A percentile compares a stretch with the other conserved stretches of the same genome.
Evolutionary conservation across 2,329 filamentous ascomycete genomes (phyloP).

Genomic region (Venturiaceae sp.): DNA sequence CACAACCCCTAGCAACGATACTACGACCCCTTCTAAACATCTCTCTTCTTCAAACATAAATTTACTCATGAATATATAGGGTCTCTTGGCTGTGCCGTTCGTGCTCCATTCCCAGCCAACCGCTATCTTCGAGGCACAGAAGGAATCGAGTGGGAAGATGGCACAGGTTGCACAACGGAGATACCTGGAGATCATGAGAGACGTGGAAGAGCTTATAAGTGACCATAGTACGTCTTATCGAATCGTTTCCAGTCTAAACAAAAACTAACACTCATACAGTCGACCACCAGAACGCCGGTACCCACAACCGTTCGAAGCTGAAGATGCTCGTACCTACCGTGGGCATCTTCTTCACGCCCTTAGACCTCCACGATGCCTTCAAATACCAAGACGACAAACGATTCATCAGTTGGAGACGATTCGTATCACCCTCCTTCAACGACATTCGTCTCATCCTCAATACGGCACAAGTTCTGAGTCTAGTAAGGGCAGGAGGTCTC

Average conservation of each 20-base stretch:
- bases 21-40: neutral
- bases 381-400: constrained; percentile 78
- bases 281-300: constrained; percentile 55
- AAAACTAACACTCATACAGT: constrained; percentile 37
- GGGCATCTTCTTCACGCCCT: constrained; percentile 85
- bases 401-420: constrained; percentile 81
- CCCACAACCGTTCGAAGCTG: constrained; percentile 71
- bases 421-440: constrained; percentile 95
- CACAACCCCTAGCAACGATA: neutral
- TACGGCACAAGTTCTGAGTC: constrained; percentile 85
- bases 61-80: neutral
- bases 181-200: constrained; percentile 90
- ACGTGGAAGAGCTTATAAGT: constrained; percentile 84
- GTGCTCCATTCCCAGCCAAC: constrained; percentile 94
- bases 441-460: constrained; percentile 90
- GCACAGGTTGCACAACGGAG: constrained; percentile 73
- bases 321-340: constrained; percentile 85
- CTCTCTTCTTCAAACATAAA: neutral
- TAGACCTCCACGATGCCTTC: constrained; percentile 84
- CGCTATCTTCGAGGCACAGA: constrained; percentile 65
- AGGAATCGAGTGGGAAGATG: constrained; percentile 57
- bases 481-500: constrained; percentile 63
- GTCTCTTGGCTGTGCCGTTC: constrained; percentile 69
- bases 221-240: constrained; percentile 62
- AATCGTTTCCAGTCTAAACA: neutral